Percentiles rank a stretch among this genome's conserved stretches.
Conservation (phyloP, 1,139 yeast genomes). For the Groenewaldozyma auringiensis region DNA sequence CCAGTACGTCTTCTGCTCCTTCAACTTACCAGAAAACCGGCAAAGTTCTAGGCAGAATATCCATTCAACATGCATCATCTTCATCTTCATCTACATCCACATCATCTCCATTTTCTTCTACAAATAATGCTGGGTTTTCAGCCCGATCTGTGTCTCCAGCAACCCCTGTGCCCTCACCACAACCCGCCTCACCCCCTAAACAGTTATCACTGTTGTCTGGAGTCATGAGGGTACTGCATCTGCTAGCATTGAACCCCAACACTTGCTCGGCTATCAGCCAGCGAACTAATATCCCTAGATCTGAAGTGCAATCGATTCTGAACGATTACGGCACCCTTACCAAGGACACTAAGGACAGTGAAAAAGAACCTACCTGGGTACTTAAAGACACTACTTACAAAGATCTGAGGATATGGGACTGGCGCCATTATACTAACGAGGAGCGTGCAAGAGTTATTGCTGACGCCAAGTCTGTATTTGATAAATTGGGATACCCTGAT, state of each 20-base stretch:
- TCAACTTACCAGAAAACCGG: not conserved
- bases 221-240: conserved; percentile 30
- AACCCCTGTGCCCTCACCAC: conserved; percentile 14
- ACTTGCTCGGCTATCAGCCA: conserved; percentile 22
- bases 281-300: conserved; percentile 25
- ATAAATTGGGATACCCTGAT: conserved; percentile 23
- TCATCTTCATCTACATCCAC: not conserved
- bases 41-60: not conserved
- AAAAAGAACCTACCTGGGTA: conserved; percentile 8
- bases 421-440: conserved; percentile 29
- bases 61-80: conserved; percentile 2
- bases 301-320: conserved; percentile 27
- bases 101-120: conserved; percentile 5
- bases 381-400: conserved; percentile 28
- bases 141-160: conserved; percentile 11
- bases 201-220: conserved; percentile 23
- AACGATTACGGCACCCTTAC: conserved; percentile 22
- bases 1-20: not conserved
- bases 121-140: conserved; percentile 7
- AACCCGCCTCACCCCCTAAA: conserved; percentile 22
- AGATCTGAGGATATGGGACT: conserved; percentile 33
- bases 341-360: conserved; percentile 7
- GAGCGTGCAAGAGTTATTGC: conserved; percentile 29
- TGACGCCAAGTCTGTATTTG: conserved; percentile 28
- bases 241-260: conserved; percentile 30